Evolutionary conservation across 768 basidiomycete genomes (phyloP), one percentile per base, ranked within the genome.

Genomic region (Pleurotus ostreatus): DNA sequence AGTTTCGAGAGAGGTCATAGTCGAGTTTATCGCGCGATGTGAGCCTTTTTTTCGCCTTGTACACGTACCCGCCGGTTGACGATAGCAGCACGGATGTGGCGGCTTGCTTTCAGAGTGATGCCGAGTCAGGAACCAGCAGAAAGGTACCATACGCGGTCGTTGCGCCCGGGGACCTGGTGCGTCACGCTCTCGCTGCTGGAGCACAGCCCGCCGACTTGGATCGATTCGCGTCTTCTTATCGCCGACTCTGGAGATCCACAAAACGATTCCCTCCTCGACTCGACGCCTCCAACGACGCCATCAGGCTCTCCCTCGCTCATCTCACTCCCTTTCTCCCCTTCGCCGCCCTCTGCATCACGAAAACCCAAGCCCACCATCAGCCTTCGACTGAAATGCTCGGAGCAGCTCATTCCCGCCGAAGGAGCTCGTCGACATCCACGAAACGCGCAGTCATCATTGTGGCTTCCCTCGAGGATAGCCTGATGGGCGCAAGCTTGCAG

Each of bases 21-120:
- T 87, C 15, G 87, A 90, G 57, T 89, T 89, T 58, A 85, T 89
- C 55, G 86, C 87, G 4, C 66, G 78, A 61, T 71, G 77, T 76
- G 51, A 22, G 71, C 65, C 26, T 13, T n/a, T 39, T 53, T 18
- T 39, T 53, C 20, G 7, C 16, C 40, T 18, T 7, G 60, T n/a
- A 3, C 25, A 16, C 15, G 43, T 56, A 9, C 40, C 56, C n/a
- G 39, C 40, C 34, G 5, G 15, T 66, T 54, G 22, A 13, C 45
- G 8, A 30, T 38, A 55, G 9, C 51, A 85, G 83, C 77, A 48
- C 78, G 85, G 2, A 73, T 86, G 71, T 87, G 83, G 82, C 62
- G 68, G n/a, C 61, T 85, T 16, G 62, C 63, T 3, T 85, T 85
- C 61, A 66, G 63, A 2, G 65, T 76, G 11, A 69, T 68, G 4